Evolutionary conservation across 2,329 filamentous ascomycete species (phyloP).

Genomic region (Alternaria rosae): DNA sequence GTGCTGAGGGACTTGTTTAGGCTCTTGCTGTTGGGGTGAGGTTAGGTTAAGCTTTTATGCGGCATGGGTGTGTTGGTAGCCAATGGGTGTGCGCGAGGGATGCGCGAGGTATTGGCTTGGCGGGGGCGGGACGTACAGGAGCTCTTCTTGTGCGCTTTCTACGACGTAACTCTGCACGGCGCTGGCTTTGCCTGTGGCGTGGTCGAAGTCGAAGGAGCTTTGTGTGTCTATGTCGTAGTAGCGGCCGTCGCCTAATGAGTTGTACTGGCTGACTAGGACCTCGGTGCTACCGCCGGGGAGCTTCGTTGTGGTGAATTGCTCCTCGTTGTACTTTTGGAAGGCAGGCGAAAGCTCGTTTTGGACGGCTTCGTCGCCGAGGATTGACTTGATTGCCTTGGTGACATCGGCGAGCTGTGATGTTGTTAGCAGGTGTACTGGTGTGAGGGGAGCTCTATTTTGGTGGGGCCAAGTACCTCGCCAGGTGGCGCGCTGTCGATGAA

Average conservation of each 20-base stretch:
- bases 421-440: constrained; percentile 29
- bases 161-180: constrained; percentile 78
- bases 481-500: constrained; percentile 95
- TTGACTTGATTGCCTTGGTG: constrained; percentile 87
- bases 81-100: not conserved
- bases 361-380: constrained; percentile 75
- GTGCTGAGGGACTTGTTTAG: constrained; percentile 77
- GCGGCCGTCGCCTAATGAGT: constrained; percentile 77
- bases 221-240: constrained; percentile 92
- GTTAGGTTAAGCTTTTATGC: constrained; percentile 6
- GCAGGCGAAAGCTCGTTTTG: constrained; percentile 78
- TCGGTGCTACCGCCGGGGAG: constrained; percentile 83
- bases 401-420: constrained; percentile 78
- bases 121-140: constrained; percentile 69
- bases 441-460: not conserved
- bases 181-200: constrained; percentile 84
- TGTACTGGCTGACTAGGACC: constrained; percentile 85
- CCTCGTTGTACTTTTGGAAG: constrained; percentile 94
- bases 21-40: constrained; percentile 69
- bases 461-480: constrained; percentile 78
- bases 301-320: constrained; percentile 88
- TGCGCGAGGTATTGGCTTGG: not conserved
- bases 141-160: constrained; percentile 77
- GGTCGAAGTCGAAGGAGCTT: constrained; percentile 88
- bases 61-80: not conserved